A percentile compares a stretch with the other conserved stretches of the same genome.
These are phyloP conservation scores for Edaphochlamys debaryana DNA, from an alignment of 139 green algal genomes.

Conservation along the genomic window DNA sequence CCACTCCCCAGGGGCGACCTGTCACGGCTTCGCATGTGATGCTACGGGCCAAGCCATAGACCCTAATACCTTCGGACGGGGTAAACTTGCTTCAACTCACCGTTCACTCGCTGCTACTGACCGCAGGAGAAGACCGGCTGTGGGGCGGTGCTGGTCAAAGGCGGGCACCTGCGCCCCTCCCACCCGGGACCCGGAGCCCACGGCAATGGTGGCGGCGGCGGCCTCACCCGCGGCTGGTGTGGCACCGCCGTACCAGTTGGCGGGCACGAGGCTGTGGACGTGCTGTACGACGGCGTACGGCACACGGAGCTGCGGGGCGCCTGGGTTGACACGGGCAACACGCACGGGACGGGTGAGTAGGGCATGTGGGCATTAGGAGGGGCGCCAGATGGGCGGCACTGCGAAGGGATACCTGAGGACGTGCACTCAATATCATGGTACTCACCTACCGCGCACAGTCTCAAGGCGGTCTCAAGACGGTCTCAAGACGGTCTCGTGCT, in stretches of 20 bases:
- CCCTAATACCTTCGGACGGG: not conserved
- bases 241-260: too few relatives aligned
- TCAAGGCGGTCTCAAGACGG: too few relatives aligned
- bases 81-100: not conserved
- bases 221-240: conserved; percentile 9
- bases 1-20: too few relatives aligned
- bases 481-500: too few relatives aligned
- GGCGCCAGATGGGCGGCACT: too few relatives aligned
- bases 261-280: conserved; percentile 68
- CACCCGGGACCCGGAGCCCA: not conserved
- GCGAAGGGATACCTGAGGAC: too few relatives aligned
- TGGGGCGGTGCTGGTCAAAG: conserved; percentile 88
- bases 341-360: conserved; percentile 84
- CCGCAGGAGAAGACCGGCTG: conserved; percentile 62
- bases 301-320: conserved; percentile 62
- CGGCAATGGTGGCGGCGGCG: not conserved
- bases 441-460: too few relatives aligned
- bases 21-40: not conserved
- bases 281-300: conserved; percentile 85
- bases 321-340: conserved; percentile 79
- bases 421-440: too few relatives aligned
- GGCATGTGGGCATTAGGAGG: not conserved
- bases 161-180: conserved; percentile 81
- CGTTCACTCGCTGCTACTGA: not conserved
- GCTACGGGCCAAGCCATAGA: too few relatives aligned